Percentiles rank a stretch among this genome's conserved stretches.
phyloP scores from a whole-genome alignment of 2,329 filamentous ascomycete genomes.

The Penicillium occitanis region DNA sequence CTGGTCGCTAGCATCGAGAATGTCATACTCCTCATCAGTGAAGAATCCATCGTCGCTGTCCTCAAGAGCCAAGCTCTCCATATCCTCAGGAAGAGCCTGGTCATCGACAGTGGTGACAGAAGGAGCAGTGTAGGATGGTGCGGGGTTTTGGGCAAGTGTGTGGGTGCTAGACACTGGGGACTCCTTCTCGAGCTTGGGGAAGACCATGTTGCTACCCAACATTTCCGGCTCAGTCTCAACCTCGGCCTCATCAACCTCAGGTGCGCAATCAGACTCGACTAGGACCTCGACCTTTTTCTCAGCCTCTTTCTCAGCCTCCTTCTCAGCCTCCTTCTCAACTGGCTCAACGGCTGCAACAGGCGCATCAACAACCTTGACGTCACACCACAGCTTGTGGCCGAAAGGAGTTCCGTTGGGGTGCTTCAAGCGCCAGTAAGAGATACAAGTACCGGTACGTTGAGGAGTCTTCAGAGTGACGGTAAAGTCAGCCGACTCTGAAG shows the following conservation, averaged over 20 bases:
- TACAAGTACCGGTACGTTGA: slow-evolving; percentile 70
- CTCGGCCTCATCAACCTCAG: slow-evolving; percentile 27
- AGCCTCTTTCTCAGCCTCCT: slow-evolving; percentile 21
- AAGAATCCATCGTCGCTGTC: slow-evolving; percentile 71
- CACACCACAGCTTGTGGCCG: slow-evolving; percentile 93
- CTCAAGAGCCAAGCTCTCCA: slow-evolving; percentile 30
- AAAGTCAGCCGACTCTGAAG: slow-evolving; percentile 76
- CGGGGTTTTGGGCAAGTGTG: slow-evolving; percentile 45
- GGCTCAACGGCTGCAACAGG: not conserved
- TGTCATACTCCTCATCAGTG: slow-evolving; percentile 98
- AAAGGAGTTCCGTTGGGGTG: slow-evolving; percentile 77
- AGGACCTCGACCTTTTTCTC: slow-evolving; percentile 28
- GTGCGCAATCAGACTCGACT: not conserved
- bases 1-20: slow-evolving; percentile 91
- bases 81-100: slow-evolving; percentile 50
- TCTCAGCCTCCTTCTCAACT: slow-evolving; percentile 20
- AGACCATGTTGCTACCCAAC: slow-evolving; percentile 76
- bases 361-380: slow-evolving; percentile 64
- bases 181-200: slow-evolving; percentile 94
- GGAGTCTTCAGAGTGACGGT: slow-evolving; percentile 83
- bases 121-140: slow-evolving; percentile 33
- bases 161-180: slow-evolving; percentile 80
- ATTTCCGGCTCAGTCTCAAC: slow-evolving; percentile 15
- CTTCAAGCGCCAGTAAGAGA: slow-evolving; percentile 96
- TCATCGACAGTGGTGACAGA: slow-evolving; percentile 51